Base-by-base conservation (phyloP, 129 eudicot species). In the Chrysanthemum lavandulifolium region DNA sequence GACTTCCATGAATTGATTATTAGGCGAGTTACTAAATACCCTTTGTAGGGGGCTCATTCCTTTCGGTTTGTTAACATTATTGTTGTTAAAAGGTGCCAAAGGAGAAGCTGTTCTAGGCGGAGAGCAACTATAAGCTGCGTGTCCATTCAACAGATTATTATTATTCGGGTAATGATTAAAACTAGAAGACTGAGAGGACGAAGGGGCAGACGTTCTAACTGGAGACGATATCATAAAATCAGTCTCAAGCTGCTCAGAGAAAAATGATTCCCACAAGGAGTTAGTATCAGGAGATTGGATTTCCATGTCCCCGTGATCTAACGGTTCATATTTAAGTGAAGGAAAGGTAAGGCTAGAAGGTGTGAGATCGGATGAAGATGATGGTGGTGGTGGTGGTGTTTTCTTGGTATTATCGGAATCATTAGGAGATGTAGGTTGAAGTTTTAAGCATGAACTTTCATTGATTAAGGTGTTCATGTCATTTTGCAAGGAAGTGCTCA, bases 181-280 rank as follows among this genome's bases (percentile, higher is more conserved):
- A 73, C 59, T 69, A 5, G 80, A 71, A 47, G 79, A 51, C 69
- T 69, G 81, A 0, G 83, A 77, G 9, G 65, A 65, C n/a, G 83
- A 72, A 25, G 83, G 79, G 0, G 56, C 62, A 2, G 58, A 48
- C 73, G 80, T 67, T 65, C 84, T 74, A 23, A 86, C 85, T 0
- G 96, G 97, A 6, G 97, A 90, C 2, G 84, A 90, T 31, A 87
- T 85, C 97, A 90, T 90, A 66, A 85, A 87, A 52, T 90, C 97
- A 0, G 78, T 73, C 12, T 78, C 82, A 0, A 85, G 83, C 9
- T 85, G 94, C 49, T 90, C 97, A 0, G 91, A 61, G 49, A 90
- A 87, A 33, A 79, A 77, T 2, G 91, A 83, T 14, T 89, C 96
- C 96, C 88, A 86, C 19, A 87, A 54, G 8, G 96, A 73, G 5